Conservation (phyloP, 2,329 filamentous ascomycete species). For the Monilinia laxa region DNA sequence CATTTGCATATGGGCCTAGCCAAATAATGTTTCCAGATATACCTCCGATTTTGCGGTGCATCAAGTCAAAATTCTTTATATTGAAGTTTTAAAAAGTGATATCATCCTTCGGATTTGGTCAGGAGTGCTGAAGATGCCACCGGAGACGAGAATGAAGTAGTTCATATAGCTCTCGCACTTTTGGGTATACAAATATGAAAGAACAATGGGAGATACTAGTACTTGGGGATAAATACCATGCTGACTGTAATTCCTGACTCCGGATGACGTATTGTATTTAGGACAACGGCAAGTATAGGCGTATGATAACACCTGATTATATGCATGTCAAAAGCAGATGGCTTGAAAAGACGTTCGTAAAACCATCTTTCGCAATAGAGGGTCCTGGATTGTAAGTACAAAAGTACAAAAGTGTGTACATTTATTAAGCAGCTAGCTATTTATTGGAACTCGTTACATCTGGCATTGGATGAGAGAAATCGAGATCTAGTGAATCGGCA, state of each 20-base stretch:
- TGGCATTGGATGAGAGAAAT: background rate
- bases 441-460: no score
- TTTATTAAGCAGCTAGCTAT: no score
- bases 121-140: background rate
- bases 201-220: background rate
- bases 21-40: background rate
- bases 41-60: background rate
- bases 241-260: no score
- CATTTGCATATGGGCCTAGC: no score
- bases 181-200: background rate
- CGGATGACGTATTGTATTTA: background rate
- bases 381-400: no score
- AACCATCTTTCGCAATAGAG: no score
- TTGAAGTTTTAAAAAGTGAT: background rate
- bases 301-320: no score
- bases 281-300: no score
- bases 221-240: no score
- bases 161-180: background rate
- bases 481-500: background rate
- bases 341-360: no score
- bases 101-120: background rate
- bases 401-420: no score
- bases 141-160: background rate
- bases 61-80: background rate
- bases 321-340: no score